These are phyloP conservation scores for Candida chilensis DNA, from an alignment of 805 yeast genomes.

Conservation along the genomic window DNA sequence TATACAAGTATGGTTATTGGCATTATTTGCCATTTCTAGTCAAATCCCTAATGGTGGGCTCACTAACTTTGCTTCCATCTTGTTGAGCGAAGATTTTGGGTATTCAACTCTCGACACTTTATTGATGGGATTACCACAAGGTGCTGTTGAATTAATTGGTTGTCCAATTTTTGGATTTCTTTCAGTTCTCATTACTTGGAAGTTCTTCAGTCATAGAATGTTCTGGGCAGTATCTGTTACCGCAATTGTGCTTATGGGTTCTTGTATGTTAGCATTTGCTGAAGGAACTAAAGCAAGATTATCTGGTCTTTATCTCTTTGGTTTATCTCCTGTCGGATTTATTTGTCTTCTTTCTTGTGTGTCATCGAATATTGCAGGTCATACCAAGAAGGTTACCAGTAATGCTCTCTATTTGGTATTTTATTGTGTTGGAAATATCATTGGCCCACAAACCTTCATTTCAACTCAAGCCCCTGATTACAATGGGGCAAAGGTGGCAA, in stretches of 20 bases:
- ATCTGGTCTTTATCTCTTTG: slow-evolving; percentile 26
- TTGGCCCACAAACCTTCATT: slow-evolving; percentile 68
- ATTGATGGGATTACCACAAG: slow-evolving; percentile 15
- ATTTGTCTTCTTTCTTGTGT: no score
- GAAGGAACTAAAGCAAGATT: slow-evolving; percentile 17
- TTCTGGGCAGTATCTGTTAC: slow-evolving; percentile 8
- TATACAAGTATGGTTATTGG: slow-evolving; percentile 36
- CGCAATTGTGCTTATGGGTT: slow-evolving; percentile 6
- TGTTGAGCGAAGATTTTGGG: slow-evolving; percentile 32
- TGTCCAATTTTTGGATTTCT: slow-evolving; percentile 8
- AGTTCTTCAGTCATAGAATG: slow-evolving; percentile 10
- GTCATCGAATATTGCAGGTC: slow-evolving; percentile 55
- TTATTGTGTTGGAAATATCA: slow-evolving; percentile 61
- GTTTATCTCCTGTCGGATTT: slow-evolving; percentile 25
- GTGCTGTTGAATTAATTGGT: slow-evolving; percentile 13
- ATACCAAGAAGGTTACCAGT: slow-evolving; percentile 60
- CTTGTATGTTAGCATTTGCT: slow-evolving; percentile 35
- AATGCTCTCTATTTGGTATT: slow-evolving; percentile 53
- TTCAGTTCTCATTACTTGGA: no score
- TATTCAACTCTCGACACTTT: slow-evolving; percentile 16
- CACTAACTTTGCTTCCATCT: slow-evolving; percentile 37
- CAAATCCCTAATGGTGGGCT: slow-evolving; percentile 55
- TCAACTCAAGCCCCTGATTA: slow-evolving; percentile 52
- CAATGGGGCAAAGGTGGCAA: slow-evolving; percentile 41
- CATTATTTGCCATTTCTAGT: slow-evolving; percentile 20